phyloP scores from a whole-genome alignment of 306 rosid genomes.

The Corylus americana region DNA sequence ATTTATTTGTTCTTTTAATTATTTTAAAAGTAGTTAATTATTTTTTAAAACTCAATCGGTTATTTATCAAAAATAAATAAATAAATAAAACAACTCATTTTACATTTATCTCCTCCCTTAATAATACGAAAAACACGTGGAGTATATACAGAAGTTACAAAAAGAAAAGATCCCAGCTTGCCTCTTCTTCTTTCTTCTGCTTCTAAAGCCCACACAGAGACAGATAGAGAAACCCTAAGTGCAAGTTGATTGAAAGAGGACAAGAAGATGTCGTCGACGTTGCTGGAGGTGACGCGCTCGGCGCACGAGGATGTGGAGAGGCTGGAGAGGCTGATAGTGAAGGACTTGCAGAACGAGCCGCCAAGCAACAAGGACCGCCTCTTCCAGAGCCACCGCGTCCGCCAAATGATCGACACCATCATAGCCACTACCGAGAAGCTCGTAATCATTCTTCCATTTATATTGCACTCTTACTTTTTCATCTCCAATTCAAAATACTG shows the following conservation, averaged over 20 bases:
- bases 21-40: too few relatives aligned
- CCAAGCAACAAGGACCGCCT: constrained; percentile 65
- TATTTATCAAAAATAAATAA: too few relatives aligned
- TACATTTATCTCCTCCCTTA: too few relatives aligned
- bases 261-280: constrained; percentile 85
- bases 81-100: too few relatives aligned
- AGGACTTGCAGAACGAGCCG: constrained; percentile 85
- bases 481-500: too few relatives aligned
- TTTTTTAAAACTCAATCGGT: too few relatives aligned
- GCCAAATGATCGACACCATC: constrained; percentile 76
- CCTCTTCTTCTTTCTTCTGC: not conserved
- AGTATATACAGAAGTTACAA: too few relatives aligned
- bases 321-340: constrained; percentile 78
- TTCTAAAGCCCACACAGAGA: not conserved
- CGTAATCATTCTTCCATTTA: constrained; percentile 26
- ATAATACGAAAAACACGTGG: too few relatives aligned
- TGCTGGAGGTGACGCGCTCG: constrained; percentile 85
- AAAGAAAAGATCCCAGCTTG: too few relatives aligned
- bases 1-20: too few relatives aligned
- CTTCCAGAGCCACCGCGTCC: constrained; percentile 87
- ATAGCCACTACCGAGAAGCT: constrained; percentile 66
- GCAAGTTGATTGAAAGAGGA: not conserved
- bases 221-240: constrained; percentile 4
- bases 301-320: constrained; percentile 97
- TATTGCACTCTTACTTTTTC: not conserved